Base-by-base conservation (phyloP, 2,329 filamentous ascomycete species). In the Neofusicoccum kwambonambiense region DNA sequence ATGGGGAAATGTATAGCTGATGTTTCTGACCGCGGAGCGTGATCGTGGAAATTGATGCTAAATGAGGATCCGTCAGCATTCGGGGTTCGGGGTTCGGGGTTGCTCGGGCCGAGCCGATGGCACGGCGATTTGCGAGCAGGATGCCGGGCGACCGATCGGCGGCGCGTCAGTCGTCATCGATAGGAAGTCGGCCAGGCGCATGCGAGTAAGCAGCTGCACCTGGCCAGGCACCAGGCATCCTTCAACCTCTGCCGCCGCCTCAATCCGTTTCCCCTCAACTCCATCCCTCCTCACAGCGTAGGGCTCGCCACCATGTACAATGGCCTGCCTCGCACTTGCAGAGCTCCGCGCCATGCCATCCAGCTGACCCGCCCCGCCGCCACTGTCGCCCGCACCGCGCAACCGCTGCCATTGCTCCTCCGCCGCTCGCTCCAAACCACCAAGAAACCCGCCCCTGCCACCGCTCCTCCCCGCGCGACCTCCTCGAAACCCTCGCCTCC, bases 401-500 rank as follows among this genome's bases (percentile, higher is more conserved):
- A 49, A 65, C 37, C 64, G 64, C 50, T 64, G 45, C 51, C 66
- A 56, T 64, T 68, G 31, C 64, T 71, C 67, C 67, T 68, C 64
- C 73, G 74, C 67, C 70, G 67, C 66, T 67, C 73, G 22, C 75
- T 75, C 51, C 69, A 73, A 37, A 73, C 73, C 64, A 9, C 19
- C 12, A 69, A 61, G 42, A 75, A 76, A 70, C 82, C 81, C 71
- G 72, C 79, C 57, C 4, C 34, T 5, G 2, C 39, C 39, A 15
- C 39, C 13, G 8, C 7, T 22, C 56, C 56, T 2, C 31, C 27
- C 12, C 41, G 22, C 15, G 31, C 42, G 19, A 11, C 80, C 79
- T 50, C 70, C 79, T 17, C 75, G 72, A 50, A 93, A 93, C 5
- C 93, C 85, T 85, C 66, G 90, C 91, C 42, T 84, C 98, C 35